Percentiles rank a stretch among this genome's conserved stretches.
phyloP scores from a whole-genome alignment of 1,284 basidiomycete genomes.

The Trametes hirsuta region DNA sequence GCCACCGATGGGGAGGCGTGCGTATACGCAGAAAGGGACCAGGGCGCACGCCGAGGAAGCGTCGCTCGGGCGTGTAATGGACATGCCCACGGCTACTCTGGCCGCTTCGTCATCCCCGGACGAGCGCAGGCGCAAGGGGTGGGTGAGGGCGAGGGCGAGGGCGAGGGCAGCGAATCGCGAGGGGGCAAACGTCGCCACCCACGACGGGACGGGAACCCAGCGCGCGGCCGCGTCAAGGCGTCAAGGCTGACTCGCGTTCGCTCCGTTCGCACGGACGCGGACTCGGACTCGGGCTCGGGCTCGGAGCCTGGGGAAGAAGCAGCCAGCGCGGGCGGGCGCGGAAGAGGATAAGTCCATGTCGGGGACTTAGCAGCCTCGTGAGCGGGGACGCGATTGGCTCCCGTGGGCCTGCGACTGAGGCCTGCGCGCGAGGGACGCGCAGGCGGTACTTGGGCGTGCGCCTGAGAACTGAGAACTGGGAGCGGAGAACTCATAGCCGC shows the following conservation, averaged over 20 bases:
- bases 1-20: background rate
- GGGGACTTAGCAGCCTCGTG: no score
- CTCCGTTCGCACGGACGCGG: constrained; percentile 1
- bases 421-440: no score
- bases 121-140: background rate
- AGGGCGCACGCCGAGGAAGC: background rate
- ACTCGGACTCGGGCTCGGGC: background rate
- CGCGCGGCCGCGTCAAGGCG: no score
- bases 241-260: background rate
- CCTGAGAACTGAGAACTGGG: constrained; percentile 5
- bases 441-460: no score
- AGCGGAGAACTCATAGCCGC: background rate
- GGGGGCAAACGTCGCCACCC: no score
- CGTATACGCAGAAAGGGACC: background rate
- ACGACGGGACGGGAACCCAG: no score
- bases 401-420: no score
- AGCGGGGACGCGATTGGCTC: no score
- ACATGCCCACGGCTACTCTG: constrained; percentile 10
- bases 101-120: background rate
- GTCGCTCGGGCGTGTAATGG: constrained; percentile 2
- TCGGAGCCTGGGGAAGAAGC: no score
- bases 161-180: background rate
- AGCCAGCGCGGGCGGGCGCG: no score
- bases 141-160: background rate
- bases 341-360: no score